A percentile compares a stretch with the other conserved stretches of the same genome.
These are phyloP conservation scores for Silene noctiflora DNA, from an alignment of 179 eudicot genomes.

Conservation along the genomic window DNA sequence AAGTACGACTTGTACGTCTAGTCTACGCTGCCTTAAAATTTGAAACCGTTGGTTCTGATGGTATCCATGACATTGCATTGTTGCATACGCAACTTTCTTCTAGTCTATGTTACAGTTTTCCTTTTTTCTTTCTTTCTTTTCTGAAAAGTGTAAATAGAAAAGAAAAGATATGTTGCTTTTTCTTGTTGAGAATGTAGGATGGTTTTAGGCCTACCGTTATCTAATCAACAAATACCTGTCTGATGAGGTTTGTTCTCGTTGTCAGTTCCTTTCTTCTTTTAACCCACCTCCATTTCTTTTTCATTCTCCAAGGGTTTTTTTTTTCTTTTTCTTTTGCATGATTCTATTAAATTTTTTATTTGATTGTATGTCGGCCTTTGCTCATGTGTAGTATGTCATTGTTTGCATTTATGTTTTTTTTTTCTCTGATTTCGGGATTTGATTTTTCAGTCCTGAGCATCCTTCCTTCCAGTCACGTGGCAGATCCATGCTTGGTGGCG, in stretches of 20 bases:
- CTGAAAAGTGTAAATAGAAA: not conserved
- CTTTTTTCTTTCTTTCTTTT: not conserved
- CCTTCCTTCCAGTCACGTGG: slow-evolving; percentile 79
- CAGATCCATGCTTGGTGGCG: slow-evolving; percentile 92
- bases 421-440: slow-evolving; percentile 18
- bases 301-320: not conserved
- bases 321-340: not conserved
- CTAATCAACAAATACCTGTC: slow-evolving; percentile 10
- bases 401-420: slow-evolving; percentile 3
- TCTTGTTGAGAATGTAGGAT: not conserved
- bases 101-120: too few relatives aligned
- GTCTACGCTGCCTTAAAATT: not conserved
- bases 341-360: not conserved
- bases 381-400: not conserved
- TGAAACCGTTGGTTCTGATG: not conserved
- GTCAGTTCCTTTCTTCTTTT: not conserved
- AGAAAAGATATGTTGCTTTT: not conserved
- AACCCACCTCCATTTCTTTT: not conserved
- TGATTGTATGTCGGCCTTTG: slow-evolving; percentile 2
- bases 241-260: not conserved
- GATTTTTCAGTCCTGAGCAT: slow-evolving; percentile 86
- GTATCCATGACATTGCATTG: not conserved
- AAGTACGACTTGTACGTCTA: slow-evolving; percentile 7
- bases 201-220: not conserved
- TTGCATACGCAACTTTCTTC: not conserved